Evolutionary conservation across 441 rosid genomes (phyloP).

Genomic region (Adansonia madagascariensis): DNA sequence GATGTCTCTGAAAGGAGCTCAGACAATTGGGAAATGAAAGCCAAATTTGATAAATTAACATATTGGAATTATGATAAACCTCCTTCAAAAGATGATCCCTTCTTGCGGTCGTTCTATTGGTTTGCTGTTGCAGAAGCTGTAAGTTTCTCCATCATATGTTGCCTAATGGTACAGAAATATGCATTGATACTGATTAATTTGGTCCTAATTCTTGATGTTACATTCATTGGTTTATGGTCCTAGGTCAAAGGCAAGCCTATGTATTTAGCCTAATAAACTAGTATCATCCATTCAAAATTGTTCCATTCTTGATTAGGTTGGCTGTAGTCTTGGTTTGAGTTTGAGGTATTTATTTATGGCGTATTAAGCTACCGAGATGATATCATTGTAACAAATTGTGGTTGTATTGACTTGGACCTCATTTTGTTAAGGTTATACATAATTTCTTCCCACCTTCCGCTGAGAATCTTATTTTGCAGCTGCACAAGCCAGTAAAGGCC

Average conservation of each 20-base stretch:
- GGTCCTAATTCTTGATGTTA: background rate
- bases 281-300: background rate
- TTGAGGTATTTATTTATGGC: background rate
- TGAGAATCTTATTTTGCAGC: constrained; percentile 51
- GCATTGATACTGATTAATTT: background rate
- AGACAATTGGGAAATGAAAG: constrained; percentile 68
- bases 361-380: background rate
- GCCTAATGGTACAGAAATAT: background rate
- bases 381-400: background rate
- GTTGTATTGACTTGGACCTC: background rate
- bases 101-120: constrained; percentile 74
- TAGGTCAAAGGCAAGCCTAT: background rate
- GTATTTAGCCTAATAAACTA: background rate
- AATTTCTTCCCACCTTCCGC: constrained; percentile 11
- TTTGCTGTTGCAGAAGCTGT: constrained; percentile 74
- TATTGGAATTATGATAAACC: constrained; percentile 82
- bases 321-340: background rate
- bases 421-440: background rate
- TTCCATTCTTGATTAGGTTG: background rate
- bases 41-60: constrained; percentile 66
- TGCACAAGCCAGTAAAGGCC: constrained; percentile 69
- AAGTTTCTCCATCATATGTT: constrained; percentile 34
- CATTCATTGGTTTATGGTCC: background rate
- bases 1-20: constrained; percentile 40
- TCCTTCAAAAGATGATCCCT: constrained; percentile 76